These are phyloP conservation scores for Fraxinus platypoda DNA, from an alignment of 305 asterid genomes.

Conservation along the genomic window DNA sequence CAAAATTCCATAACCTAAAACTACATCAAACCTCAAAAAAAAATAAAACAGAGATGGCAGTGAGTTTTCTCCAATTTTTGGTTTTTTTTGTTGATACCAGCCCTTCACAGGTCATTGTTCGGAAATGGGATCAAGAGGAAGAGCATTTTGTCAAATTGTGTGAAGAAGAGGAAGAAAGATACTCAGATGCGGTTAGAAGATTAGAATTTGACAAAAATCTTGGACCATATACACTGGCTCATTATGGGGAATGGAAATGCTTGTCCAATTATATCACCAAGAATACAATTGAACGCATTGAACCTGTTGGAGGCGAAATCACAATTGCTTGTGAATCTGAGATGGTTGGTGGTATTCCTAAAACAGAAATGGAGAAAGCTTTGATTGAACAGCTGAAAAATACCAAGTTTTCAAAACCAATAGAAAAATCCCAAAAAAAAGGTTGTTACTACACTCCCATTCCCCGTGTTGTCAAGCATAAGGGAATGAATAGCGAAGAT, in stretches of 20 bases:
- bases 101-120: slow-evolving; percentile 78
- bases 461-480: slow-evolving; percentile 83
- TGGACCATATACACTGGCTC: slow-evolving; percentile 76
- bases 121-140: slow-evolving; percentile 74
- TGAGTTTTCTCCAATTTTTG: slow-evolving; percentile 73
- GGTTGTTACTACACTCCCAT: slow-evolving; percentile 81
- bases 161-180: slow-evolving; percentile 85
- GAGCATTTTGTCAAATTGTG: slow-evolving; percentile 62
- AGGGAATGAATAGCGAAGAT: slow-evolving; percentile 63
- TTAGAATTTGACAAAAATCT: slow-evolving; percentile 81
- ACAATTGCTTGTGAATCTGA: slow-evolving; percentile 69
- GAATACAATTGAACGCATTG: slow-evolving; percentile 63
- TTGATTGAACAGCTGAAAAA: slow-evolving; percentile 67
- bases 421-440: slow-evolving; percentile 46
- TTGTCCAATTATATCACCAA: slow-evolving; percentile 74
- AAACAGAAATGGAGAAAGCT: slow-evolving; percentile 59
- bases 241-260: slow-evolving; percentile 71
- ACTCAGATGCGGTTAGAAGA: slow-evolving; percentile 65
- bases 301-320: slow-evolving; percentile 93
- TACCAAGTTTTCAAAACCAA: slow-evolving; percentile 48
- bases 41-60: slow-evolving; percentile 85
- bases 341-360: slow-evolving; percentile 44
- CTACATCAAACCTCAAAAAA: too few relatives aligned
- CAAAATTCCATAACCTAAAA: too few relatives aligned
- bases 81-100: slow-evolving; percentile 54